Evolutionary conservation across 768 basidiomycete species (phyloP), one percentile per base, ranked within the genome.

Genomic region (Sarcodon sp.): DNA sequence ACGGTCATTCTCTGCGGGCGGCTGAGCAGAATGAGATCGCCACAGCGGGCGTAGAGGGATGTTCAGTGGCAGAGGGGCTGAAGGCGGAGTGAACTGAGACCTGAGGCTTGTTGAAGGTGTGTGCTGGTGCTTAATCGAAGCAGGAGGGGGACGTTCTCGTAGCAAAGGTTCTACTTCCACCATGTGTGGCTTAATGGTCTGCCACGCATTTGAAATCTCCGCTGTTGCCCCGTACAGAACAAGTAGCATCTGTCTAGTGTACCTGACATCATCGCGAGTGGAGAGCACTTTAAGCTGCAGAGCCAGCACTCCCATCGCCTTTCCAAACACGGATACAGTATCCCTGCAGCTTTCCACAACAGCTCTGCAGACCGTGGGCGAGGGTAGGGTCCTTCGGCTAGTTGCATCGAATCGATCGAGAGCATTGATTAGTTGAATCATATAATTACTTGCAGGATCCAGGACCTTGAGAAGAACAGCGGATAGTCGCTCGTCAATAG

Each of bases 351-450:
- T 79, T 61, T 90, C 85, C 15, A 94, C 68, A 33, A 99, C 76
- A 9, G 70, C 75, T 37, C 85, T 76, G 55, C 93, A 92, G 10
- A 87, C 69, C 4, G 70, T 59, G 3, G 84, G 75, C 1, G 87
- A 72, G 6, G 93, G 92, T 3, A 76, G 62, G 9, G 71, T 69
- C 55, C 76, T 77, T 47, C 82, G 76, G 52, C 85, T 83, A 56
- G 80, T 73, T 7, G 80, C 72, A 61, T 99, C 94, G 61, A 98
- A 98, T 5, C 81, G 80, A 61, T 97, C 94, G 47, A 98, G 74
- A 1, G 88, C 80, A 49, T 80, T 79, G 62, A 97, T 93, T 7
- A 98, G 71, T 52, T 80, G 79, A 49, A 76, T 71, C 74, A 96
- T 87, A 57, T 87, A 86, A 37, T 70, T 64, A 59, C 80, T 83